Conservation (phyloP, 768 basidiomycete species). For the Clavulina sp. region DNA sequence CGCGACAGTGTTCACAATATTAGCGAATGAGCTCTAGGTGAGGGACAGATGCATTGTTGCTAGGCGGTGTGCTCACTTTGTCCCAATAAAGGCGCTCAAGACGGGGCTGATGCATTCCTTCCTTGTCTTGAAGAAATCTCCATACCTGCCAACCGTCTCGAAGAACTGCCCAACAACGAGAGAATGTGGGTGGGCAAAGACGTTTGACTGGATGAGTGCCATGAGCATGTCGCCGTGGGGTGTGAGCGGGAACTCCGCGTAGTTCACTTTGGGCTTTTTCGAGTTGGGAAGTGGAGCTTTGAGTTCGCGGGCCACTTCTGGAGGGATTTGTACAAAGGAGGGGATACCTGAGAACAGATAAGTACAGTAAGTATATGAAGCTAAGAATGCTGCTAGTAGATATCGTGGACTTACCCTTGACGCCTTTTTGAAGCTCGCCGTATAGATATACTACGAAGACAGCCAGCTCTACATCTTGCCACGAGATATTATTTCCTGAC, state of each 20-base stretch:
- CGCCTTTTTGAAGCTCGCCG: slow-evolving; percentile 49
- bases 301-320: slow-evolving; percentile 29
- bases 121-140: slow-evolving; percentile 91
- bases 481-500: slow-evolving; percentile 47
- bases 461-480: slow-evolving; percentile 88
- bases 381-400: neutral
- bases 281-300: slow-evolving; percentile 21
- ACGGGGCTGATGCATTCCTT: slow-evolving; percentile 76
- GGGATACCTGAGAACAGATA: slow-evolving; percentile 34
- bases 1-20: neutral
- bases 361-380: neutral
- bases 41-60: neutral
- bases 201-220: slow-evolving; percentile 65
- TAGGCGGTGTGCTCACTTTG: slow-evolving; percentile 35
- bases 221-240: slow-evolving; percentile 80
- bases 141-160: slow-evolving; percentile 80
- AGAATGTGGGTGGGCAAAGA: slow-evolving; percentile 68
- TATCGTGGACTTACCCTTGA: slow-evolving; percentile 43
- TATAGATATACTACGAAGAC: slow-evolving; percentile 88
- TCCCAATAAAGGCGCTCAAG: slow-evolving; percentile 73
- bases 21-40: too few relatives aligned
- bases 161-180: slow-evolving; percentile 82
- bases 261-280: slow-evolving; percentile 15
- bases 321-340: slow-evolving; percentile 70
- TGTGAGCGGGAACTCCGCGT: slow-evolving; percentile 69